These are phyloP conservation scores for Incumbomyces delicatus DNA, from an alignment of 2,329 filamentous ascomycete species.

Conservation along the genomic window DNA sequence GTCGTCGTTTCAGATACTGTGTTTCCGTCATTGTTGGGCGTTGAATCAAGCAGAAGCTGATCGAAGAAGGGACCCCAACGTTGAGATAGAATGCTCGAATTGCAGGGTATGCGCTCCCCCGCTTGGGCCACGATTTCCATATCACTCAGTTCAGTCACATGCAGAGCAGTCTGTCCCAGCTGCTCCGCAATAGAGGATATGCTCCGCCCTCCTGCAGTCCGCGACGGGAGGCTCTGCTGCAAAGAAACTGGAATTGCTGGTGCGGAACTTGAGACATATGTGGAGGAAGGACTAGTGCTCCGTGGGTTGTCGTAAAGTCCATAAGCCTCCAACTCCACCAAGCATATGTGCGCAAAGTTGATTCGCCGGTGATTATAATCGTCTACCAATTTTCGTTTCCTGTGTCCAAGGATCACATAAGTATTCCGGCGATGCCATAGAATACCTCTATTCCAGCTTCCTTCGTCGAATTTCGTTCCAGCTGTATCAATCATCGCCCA, in stretches of 20 bases:
- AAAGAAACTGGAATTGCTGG: conserved; percentile 50
- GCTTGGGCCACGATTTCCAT: conserved; percentile 94
- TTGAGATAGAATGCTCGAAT: conserved; percentile 75
- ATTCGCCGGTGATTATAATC: conserved; percentile 97
- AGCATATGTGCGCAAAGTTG: conserved; percentile 93
- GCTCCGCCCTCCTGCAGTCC: conserved; percentile 63
- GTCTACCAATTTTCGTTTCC: conserved; percentile 86
- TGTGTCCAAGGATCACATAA: conserved; percentile 89
- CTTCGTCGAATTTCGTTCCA: conserved; percentile 86
- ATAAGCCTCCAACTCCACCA: conserved; percentile 95
- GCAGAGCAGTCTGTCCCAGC: conserved; percentile 69
- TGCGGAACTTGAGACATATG: conserved; percentile 74
- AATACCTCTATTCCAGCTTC: conserved; percentile 94
- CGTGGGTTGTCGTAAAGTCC: conserved; percentile 94
- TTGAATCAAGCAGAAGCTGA: conserved; percentile 73
- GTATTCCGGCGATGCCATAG: conserved; percentile 89
- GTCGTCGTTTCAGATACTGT: conserved; percentile 56
- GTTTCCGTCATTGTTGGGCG: conserved; percentile 54
- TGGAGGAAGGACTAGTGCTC: conserved; percentile 65
- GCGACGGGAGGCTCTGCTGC: conserved; percentile 30
- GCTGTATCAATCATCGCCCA: conserved; percentile 96
- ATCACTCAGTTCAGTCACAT: conserved; percentile 75
- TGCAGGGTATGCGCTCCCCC: conserved; percentile 85
- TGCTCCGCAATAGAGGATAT: conserved; percentile 73
- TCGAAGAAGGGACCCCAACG: conserved; percentile 96